Conservation (phyloP, 176 grass and related monocot genomes). For the Dendrocalamus sinicus region DNA sequence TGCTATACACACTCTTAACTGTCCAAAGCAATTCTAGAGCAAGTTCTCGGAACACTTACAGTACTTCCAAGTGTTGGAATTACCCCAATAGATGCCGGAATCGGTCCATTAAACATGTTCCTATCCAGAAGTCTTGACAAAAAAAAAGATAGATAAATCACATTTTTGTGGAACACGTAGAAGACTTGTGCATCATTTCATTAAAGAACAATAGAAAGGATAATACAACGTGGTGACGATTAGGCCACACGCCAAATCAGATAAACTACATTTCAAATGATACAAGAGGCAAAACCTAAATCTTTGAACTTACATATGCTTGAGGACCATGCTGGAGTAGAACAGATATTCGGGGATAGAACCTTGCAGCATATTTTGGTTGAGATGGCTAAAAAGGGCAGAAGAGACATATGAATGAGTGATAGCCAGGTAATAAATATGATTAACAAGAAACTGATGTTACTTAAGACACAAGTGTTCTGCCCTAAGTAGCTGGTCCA, state of each 20-base stretch:
- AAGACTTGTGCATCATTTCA: no score
- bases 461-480: constrained; percentile 60
- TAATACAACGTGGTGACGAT: no score
- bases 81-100: constrained; percentile 60
- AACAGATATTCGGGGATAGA: constrained; percentile 68
- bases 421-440: neutral
- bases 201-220: no score
- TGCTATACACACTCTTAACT: no score
- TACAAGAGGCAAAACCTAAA: neutral
- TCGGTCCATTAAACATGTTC: constrained; percentile 62
- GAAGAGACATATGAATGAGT: constrained; percentile 26
- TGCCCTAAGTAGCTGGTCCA: constrained; percentile 62
- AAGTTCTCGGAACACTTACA: no score
- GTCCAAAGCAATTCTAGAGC: no score
- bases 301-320: constrained; percentile 70
- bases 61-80: constrained; percentile 65
- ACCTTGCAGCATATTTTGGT: constrained; percentile 67
- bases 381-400: constrained; percentile 69
- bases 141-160: constrained; percentile 12
- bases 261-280: constrained; percentile 1
- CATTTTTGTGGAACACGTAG: neutral
- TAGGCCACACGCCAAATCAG: neutral
- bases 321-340: constrained; percentile 56
- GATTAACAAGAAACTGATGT: constrained; percentile 4
- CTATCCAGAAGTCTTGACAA: constrained; percentile 68